Base-by-base conservation (phyloP, 2,329 filamentous ascomycete species). In the Cladophialophora exuberans region DNA sequence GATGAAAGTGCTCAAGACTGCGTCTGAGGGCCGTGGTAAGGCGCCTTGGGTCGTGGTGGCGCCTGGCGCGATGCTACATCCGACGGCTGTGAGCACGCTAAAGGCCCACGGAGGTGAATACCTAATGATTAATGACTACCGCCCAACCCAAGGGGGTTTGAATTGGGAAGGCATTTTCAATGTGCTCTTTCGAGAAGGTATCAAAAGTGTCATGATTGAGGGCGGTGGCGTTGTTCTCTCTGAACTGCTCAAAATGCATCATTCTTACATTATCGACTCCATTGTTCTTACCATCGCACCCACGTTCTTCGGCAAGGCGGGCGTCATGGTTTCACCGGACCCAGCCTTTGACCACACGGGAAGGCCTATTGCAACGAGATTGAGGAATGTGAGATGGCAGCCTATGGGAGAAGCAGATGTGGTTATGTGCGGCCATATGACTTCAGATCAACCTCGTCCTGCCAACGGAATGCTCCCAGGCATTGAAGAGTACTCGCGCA, bases 201-300 rank as follows among this genome's bases (percentile, higher is more conserved):
- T 96, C 39, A 71, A 73, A 48, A 96, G 90, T 67, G 78, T 97
- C 54, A 97, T 97, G 93, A 81, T 97, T 44, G 93, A 97, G 70
- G 93, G 93, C 0, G 93, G 93, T 9, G 92, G 83, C 0, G 77
- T 79, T 9, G 84, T 97, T 28, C 90, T 97, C 68, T 95, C 94
- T 68, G 83, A 87, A 31, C 73, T 97, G 15, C 77, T 97, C n/a
- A 77, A 81, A 33, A 77, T 82, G 2, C 74, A 76, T 23, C 83
- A 85, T 64, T 76, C 83, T 13, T 64, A 69, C n/a, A 74, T 91
- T 6, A 78, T 96, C 36, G 82, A 90, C 67, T 87, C 87, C 2
- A 85, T 96, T 44, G 88, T 97, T 64, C 80, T 97, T 54, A 97
- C 93, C 0, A 85, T 97, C 66, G 91, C 93, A 2, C 93, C 93